Percentiles rank a stretch among this genome's conserved stretches.
Conservation (phyloP, 768 basidiomycete species). For the Trametes coccinea region DNA sequence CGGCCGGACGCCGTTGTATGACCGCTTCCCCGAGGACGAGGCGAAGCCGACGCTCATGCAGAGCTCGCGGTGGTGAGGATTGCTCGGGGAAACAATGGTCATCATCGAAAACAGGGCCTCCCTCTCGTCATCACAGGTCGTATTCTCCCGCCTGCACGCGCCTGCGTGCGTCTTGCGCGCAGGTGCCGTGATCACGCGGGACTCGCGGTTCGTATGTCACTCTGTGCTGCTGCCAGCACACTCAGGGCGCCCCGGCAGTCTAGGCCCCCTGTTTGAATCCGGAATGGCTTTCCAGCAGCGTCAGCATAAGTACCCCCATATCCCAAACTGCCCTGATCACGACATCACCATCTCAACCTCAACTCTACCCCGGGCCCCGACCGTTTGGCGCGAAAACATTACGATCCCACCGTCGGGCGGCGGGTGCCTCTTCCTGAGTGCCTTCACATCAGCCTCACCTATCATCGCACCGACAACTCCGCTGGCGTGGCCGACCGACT, state of each 20-base stretch:
- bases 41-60: constrained; percentile 18
- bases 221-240: neutral
- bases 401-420: neutral
- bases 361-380: neutral
- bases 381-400: neutral
- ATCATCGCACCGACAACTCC: neutral
- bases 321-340: too few species aligned
- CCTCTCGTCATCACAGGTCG: constrained; percentile 9
- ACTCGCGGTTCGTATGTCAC: neutral
- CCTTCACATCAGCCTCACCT: neutral
- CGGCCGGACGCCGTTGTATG: constrained; percentile 7
- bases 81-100: neutral
- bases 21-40: constrained; percentile 19
- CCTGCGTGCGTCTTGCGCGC: neutral
- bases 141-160: neutral
- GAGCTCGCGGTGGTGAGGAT: constrained; percentile 19
- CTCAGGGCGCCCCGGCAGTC: neutral
- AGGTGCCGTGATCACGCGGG: neutral
- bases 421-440: neutral
- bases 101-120: too few species aligned
- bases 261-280: neutral
- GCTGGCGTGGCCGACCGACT: neutral
- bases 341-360: neutral
- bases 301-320: too few species aligned
- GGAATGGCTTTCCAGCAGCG: neutral